Base-by-base conservation (phyloP, 495 filamentous ascomycete species). In the Xylona heveae region DNA sequence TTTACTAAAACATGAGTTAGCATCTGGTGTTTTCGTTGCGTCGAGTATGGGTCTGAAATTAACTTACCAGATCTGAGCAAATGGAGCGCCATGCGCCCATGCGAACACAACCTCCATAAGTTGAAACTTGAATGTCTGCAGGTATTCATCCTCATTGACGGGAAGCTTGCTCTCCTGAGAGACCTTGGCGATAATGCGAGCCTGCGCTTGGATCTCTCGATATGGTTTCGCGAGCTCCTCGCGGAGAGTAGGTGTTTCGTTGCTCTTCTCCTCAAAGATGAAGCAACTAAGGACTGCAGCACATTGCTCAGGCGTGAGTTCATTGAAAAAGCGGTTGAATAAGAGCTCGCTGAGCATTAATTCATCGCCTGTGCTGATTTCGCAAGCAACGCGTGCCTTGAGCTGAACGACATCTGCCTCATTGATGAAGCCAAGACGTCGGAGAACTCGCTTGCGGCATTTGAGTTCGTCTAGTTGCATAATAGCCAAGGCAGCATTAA, bases 241-340 rank as follows among this genome's bases (percentile, higher is more conserved):
- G 36, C 71, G 74, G 24, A 92, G 55, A 5, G 59, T 45, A 21
- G 56, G 58, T n/a, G 64, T 52, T 21, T 82, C 69, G 30, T 81
- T 71, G 21, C 74, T 66, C 54, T 90, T 91, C 57, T 97, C 88
- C 49, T 97, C 88, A 39, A 92, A 93, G 36, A 95, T 83, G 54
- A 97, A 97, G 41, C 78, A 77, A 45, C 78, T 90, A 31, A 97
- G 59, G 6, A 78, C 63, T 12, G 85, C 68, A 2, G 90, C 88
- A 40, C 67, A 72, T 45, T 84, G 61, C 45, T 95, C 85, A 0
- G 88, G 82, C 0, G 68, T 71, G 18, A 95, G 59, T 42, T 92
- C 82, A 51, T 95, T 95, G 64, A 97, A 97, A 62, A 93, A 92
- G 33, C 83, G 69, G 51, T 94, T 90, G 58, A 97, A 94, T 3